A percentile compares a stretch with the other conserved stretches of the same genome.
Conservation (phyloP, 176 grass and related monocot species). For the Zoysia pacifica region DNA sequence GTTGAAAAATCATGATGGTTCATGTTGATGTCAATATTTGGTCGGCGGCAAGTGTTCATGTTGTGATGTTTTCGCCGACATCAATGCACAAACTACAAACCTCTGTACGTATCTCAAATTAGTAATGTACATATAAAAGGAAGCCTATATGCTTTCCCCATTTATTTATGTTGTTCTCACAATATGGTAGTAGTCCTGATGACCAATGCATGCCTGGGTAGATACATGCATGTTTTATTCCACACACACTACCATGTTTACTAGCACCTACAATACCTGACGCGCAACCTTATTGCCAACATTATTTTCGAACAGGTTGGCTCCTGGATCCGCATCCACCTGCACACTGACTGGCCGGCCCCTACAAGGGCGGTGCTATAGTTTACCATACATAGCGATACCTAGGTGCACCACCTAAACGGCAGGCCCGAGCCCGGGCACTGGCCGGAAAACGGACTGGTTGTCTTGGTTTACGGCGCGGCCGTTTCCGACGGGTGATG, state of each 20-base stretch:
- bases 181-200: not conserved
- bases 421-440: slow-evolving; percentile 46
- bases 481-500: not conserved
- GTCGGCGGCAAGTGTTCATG: too few relatives aligned
- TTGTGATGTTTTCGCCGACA: not conserved
- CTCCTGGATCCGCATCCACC: slow-evolving; percentile 33
- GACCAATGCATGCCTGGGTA: slow-evolving; percentile 8
- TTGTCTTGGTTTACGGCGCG: not conserved
- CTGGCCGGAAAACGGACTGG: slow-evolving; percentile 32
- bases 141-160: slow-evolving; percentile 31
- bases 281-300: slow-evolving; percentile 29
- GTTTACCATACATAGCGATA: not conserved
- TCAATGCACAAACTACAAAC: slow-evolving; percentile 15
- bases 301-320: slow-evolving; percentile 36
- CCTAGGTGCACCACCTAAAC: slow-evolving; percentile 31
- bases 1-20: too few relatives aligned
- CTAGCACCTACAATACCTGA: slow-evolving; percentile 11
- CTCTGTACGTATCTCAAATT: slow-evolving; percentile 15
- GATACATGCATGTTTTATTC: slow-evolving; percentile 45
- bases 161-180: slow-evolving; percentile 28
- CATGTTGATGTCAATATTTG: too few relatives aligned
- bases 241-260: slow-evolving; percentile 16
- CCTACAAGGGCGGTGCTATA: slow-evolving; percentile 37
- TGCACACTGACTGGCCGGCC: slow-evolving; percentile 9
- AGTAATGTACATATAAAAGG: slow-evolving; percentile 10